These are phyloP conservation scores for Mycena metata DNA, from an alignment of 768 basidiomycete genomes.

Conservation along the genomic window DNA sequence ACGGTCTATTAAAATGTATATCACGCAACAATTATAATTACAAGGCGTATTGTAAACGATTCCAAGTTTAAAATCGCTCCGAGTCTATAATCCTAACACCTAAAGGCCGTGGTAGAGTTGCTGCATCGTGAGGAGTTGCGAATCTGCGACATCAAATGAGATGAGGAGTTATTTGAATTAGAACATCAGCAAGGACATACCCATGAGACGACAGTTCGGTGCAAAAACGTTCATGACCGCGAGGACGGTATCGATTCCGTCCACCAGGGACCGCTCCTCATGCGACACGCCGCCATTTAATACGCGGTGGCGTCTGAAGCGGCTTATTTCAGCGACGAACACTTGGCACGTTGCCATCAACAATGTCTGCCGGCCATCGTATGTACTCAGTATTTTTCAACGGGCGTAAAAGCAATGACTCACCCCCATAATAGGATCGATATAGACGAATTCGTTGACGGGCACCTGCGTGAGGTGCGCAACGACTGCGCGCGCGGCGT, in stretches of 20 bases:
- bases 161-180: too few relatives aligned
- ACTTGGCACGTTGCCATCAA: conserved; percentile 39
- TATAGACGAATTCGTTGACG: conserved; percentile 19
- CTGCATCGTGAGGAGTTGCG: conserved; percentile 27
- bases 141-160: conserved; percentile 10
- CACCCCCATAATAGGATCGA: conserved; percentile 39
- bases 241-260: conserved; percentile 30
- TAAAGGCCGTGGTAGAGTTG: conserved; percentile 25
- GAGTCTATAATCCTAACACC: not conserved
- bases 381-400: not conserved
- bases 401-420: not conserved
- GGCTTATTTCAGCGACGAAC: conserved; percentile 32
- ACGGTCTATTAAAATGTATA: too few relatives aligned
- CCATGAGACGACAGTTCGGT: conserved; percentile 33
- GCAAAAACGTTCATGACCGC: conserved; percentile 35
- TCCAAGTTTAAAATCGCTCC: too few relatives aligned
- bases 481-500: conserved; percentile 29
- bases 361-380: conserved; percentile 15
- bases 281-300: not conserved
- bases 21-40: too few relatives aligned
- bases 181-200: conserved; percentile 7
- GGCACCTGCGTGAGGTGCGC: conserved; percentile 9
- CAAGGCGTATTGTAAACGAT: too few relatives aligned
- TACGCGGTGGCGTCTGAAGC: conserved; percentile 12
- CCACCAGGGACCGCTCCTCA: conserved; percentile 23